These are phyloP conservation scores for Phytopythium helicoides DNA, from an alignment of 352 stramenopile species.

Conservation along the genomic window DNA sequence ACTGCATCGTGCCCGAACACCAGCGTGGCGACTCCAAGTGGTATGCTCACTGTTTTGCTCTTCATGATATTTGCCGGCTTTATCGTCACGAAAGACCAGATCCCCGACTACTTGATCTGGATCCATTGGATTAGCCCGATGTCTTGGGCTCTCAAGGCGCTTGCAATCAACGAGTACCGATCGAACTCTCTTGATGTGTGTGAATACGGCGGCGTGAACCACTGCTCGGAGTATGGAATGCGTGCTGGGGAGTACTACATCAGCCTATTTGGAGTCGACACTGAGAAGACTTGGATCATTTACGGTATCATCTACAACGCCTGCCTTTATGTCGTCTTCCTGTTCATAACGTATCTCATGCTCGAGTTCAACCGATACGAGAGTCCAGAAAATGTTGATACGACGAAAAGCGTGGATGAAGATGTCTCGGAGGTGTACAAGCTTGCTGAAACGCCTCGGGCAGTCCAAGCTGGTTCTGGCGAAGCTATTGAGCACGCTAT, in stretches of 20 bases:
- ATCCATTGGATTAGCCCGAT: constrained; percentile 55
- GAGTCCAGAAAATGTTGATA: constrained; percentile 10
- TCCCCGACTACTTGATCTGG: constrained; percentile 44
- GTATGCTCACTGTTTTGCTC: constrained; percentile 24
- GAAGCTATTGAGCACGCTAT: no score
- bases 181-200: constrained; percentile 17
- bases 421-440: constrained; percentile 4
- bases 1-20: constrained; percentile 20
- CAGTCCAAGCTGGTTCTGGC: no score
- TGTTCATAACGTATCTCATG: constrained; percentile 10
- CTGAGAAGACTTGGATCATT: constrained; percentile 26
- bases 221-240: constrained; percentile 18
- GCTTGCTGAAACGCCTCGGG: no score
- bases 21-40: constrained; percentile 22
- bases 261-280: constrained; percentile 22
- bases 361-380: constrained; percentile 7
- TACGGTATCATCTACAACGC: constrained; percentile 16
- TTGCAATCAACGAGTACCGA: constrained; percentile 38
- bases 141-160: constrained; percentile 31
- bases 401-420: neutral
- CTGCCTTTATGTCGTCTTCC: constrained; percentile 15
- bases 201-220: constrained; percentile 28
- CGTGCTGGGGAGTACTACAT: constrained; percentile 34
- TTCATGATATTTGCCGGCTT: constrained; percentile 50
- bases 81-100: constrained; percentile 33